Evolutionary conservation across 2,329 filamentous ascomycete genomes (phyloP).

Genomic region (Colletotrichum lentis): DNA sequence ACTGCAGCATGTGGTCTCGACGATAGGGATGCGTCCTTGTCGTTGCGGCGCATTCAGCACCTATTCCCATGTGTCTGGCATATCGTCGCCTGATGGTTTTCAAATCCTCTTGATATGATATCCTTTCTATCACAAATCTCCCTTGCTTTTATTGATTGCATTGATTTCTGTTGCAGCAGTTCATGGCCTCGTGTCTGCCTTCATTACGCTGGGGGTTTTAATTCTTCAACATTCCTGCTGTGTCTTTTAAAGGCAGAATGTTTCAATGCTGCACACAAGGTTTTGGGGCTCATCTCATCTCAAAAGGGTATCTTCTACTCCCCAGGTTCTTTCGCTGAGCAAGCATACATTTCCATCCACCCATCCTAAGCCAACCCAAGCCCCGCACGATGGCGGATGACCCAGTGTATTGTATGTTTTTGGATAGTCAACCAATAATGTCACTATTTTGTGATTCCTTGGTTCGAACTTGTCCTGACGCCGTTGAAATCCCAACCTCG

Average conservation of each 20-base stretch:
- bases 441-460: not conserved
- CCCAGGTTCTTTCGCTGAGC: not conserved
- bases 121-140: not conserved
- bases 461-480: not conserved
- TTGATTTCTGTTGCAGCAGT: too few species aligned
- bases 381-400: not conserved
- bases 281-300: not conserved
- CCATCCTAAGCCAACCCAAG: not conserved
- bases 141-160: too few species aligned
- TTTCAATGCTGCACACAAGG: not conserved
- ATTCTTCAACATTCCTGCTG: slow-evolving; percentile 6
- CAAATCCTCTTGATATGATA: not conserved
- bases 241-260: not conserved
- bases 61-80: not conserved
- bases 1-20: not conserved
- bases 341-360: not conserved
- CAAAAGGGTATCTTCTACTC: not conserved
- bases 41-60: not conserved
- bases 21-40: not conserved
- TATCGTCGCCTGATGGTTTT: not conserved
- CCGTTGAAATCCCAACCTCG: not conserved
- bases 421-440: not conserved
- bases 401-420: not conserved
- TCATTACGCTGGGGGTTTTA: not conserved
- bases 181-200: not conserved